Evolutionary conservation across 768 basidiomycete species (phyloP).

Genomic region (Trametes gibbosa): DNA sequence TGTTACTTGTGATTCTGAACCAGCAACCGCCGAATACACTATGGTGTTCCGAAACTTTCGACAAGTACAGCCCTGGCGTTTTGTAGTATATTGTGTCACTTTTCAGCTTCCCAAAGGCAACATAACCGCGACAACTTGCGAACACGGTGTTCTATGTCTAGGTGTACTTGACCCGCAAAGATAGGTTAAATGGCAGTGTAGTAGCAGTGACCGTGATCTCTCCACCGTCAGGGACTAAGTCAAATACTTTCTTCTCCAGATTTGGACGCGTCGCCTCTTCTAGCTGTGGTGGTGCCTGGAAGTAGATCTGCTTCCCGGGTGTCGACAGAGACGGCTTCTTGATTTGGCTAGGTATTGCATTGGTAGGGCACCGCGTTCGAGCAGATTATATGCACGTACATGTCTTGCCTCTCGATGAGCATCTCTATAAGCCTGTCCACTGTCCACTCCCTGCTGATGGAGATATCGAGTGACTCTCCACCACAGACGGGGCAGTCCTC

Average conservation of each 20-base stretch:
- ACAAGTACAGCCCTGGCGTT: too few species aligned
- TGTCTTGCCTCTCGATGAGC: constrained; percentile 82
- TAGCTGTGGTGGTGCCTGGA: constrained; percentile 90
- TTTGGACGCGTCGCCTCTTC: constrained; percentile 90
- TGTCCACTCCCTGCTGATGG: constrained; percentile 68
- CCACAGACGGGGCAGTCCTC: constrained; percentile 97
- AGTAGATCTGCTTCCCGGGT: constrained; percentile 75
- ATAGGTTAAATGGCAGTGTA: constrained; percentile 83
- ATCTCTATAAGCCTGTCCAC: constrained; percentile 88
- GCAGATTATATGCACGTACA: constrained; percentile 51
- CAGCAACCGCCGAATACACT: neutral
- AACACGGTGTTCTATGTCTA: constrained; percentile 22
- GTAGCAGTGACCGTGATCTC: constrained; percentile 88
- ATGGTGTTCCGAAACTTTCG: too few species aligned
- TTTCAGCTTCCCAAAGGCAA: neutral
- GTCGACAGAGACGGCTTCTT: constrained; percentile 92
- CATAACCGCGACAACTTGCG: constrained; percentile 7
- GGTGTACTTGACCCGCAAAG: constrained; percentile 59
- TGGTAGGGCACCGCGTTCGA: neutral
- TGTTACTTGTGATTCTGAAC: neutral
- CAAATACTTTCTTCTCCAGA: constrained; percentile 79
- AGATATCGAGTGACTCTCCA: constrained; percentile 77
- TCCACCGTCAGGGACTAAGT: constrained; percentile 73
- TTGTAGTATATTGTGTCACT: constrained; percentile 1
- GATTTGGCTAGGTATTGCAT: constrained; percentile 70